These are phyloP conservation scores for Posidonia oceanica DNA, from an alignment of 116 monocot species.

Conservation along the genomic window DNA sequence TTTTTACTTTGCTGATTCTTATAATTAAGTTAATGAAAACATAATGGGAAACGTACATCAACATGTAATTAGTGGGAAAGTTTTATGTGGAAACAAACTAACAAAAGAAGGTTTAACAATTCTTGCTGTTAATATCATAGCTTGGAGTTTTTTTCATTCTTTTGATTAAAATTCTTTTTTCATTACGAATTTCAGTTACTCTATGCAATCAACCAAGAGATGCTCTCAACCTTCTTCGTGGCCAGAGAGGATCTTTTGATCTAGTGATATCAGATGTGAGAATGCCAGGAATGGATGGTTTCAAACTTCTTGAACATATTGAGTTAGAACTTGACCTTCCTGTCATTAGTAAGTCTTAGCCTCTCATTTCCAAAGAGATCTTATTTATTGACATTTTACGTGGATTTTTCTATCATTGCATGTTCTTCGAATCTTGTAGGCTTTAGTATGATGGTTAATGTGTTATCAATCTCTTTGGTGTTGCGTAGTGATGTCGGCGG, in stretches of 20 bases:
- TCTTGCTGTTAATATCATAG: too few relatives aligned
- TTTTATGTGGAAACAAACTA: too few relatives aligned
- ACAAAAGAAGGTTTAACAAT: too few relatives aligned
- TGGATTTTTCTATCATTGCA: neutral
- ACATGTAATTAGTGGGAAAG: too few relatives aligned
- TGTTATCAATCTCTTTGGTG: neutral
- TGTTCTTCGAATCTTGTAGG: neutral
- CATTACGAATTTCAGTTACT: constrained; percentile 3
- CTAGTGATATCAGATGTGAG: constrained; percentile 10
- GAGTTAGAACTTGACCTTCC: constrained; percentile 11
- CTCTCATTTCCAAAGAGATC: neutral
- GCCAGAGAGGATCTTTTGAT: constrained; percentile 5
- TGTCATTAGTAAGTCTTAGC: constrained; percentile 16
- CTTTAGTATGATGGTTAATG: too few relatives aligned
- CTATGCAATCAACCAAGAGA: neutral
- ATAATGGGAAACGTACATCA: too few relatives aligned
- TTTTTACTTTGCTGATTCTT: too few relatives aligned
- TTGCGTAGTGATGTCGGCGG: constrained; percentile 18
- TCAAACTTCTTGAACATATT: constrained; percentile 11
- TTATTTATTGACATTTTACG: neutral
- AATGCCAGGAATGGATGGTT: constrained; percentile 18
- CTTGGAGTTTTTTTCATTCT: neutral
- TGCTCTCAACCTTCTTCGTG: constrained; percentile 4
- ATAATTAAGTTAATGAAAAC: too few relatives aligned
- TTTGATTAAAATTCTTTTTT: neutral